Percentiles rank a stretch among this genome's conserved stretches.
These are phyloP conservation scores for Clarkia xantiana DNA, from an alignment of 345 rosid species.

Conservation along the genomic window DNA sequence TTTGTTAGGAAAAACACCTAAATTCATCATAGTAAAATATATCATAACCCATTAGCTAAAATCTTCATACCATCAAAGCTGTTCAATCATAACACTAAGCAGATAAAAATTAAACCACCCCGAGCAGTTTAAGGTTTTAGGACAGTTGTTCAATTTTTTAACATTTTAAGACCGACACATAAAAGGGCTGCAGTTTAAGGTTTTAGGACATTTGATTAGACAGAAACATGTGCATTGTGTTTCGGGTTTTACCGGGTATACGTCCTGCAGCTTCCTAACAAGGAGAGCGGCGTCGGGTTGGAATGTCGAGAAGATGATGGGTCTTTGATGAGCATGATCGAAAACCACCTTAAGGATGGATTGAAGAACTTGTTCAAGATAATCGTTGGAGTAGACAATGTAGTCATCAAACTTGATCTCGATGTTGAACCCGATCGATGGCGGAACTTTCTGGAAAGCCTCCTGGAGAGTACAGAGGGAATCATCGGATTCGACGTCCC, in stretches of 20 bases:
- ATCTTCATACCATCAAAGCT: too few species aligned
- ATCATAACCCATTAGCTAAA: too few species aligned
- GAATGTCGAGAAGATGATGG: conserved; percentile 74
- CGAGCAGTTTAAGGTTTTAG: too few species aligned
- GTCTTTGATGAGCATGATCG: conserved; percentile 40
- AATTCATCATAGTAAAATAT: too few species aligned
- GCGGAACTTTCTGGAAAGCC: conserved; percentile 60
- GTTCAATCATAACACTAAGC: too few species aligned
- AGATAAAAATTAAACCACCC: too few species aligned
- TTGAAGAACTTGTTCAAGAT: conserved; percentile 47
- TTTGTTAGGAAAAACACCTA: conserved; percentile 79
- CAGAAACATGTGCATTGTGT: neutral
- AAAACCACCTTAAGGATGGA: conserved; percentile 55
- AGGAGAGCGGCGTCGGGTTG: conserved; percentile 87
- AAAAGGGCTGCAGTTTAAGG: too few species aligned
- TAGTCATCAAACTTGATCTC: conserved; percentile 86
- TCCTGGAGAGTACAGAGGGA: conserved; percentile 62
- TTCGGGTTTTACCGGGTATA: conserved; percentile 50
- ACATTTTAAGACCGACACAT: too few species aligned
- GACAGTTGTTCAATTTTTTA: too few species aligned
- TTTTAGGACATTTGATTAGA: too few species aligned
- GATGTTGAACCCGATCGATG: conserved; percentile 70
- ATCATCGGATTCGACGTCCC: conserved; percentile 70
- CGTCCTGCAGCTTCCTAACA: conserved; percentile 47
- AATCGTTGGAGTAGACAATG: conserved; percentile 41